Evolutionary conservation across 306 rosid genomes (phyloP).

Genomic region (Medicago truncatula): MtrunA17r5.0-ANR NC_053048.1:38549501-38550000

Average conservation of each 20-base stretch:
- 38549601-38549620: background rate
- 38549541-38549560: background rate
- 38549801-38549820: conserved; percentile 83
- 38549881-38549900: conserved; percentile 28
- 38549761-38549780: conserved; percentile 79
- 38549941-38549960: conserved; percentile 9
- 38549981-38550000: conserved; percentile 15
- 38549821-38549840: conserved; percentile 94
- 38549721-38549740: conserved; percentile 34
- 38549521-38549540: background rate
- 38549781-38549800: conserved; percentile 79
- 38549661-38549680: too few relatives aligned
- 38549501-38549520: background rate
- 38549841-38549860: conserved; percentile 89
- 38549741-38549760: conserved; percentile 69
- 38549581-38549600: background rate
- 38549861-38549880: conserved; percentile 24
- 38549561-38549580: background rate
- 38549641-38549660: conserved; percentile 8
- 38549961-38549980: conserved; percentile 31
- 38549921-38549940: conserved; percentile 37
- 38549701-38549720: conserved; percentile 27
- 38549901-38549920: conserved; percentile 17
- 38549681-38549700: conserved; percentile 12
- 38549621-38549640: background rate